Evolutionary conservation across 176 grass and related monocot genomes (phyloP), one percentile per base, ranked within the genome.

Genomic region (Elymus sibiricus): DNA sequence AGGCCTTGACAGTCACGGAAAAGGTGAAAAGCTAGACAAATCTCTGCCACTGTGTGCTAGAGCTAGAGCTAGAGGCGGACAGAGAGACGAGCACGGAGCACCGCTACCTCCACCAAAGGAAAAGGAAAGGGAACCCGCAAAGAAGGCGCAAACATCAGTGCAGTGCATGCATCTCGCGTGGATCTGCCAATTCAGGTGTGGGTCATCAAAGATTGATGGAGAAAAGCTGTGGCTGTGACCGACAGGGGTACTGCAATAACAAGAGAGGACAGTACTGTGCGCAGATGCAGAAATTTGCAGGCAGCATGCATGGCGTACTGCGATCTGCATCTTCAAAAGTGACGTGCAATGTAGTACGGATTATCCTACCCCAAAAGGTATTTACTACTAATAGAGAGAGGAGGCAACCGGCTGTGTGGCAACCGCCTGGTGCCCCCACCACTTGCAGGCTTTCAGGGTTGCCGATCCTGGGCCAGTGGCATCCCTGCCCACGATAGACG

Each of bases 261-360:
- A 51, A 15, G 15, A 51, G 37, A 68, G 64, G 42, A 32, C 47
- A 64, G 39, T 37, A 53, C 49, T 53, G 69, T 81, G 38, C 34
- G 82, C 68, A 53, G 26, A 29, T 4, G 59, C 49, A 27, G 71
- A 32, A 47, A 64, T 85, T 55, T 28, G 59, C 31, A 31, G 28
- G 28, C 81, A 22, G n/a, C 51, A 21, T 59, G 81, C 55, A 73
- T 14, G 59, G 16, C 64, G 25, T 59, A 37, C 76, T 40, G 34
- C 42, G 24, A 79, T 65, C 25, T 80, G 78, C 34, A 49, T 80
- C 78, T 76, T 59, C 22, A 79, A 78, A 83, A 28, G 88, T 11
- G 1, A 11, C 64, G 79, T 17, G 39, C 1, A 9, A 1, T 8
- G 78, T 90, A 90, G 78, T 90, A 90, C 79, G 73, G 84, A 86